phyloP scores from a whole-genome alignment of 495 filamentous ascomycete genomes.

The Aspergillus cristatus region DNA sequence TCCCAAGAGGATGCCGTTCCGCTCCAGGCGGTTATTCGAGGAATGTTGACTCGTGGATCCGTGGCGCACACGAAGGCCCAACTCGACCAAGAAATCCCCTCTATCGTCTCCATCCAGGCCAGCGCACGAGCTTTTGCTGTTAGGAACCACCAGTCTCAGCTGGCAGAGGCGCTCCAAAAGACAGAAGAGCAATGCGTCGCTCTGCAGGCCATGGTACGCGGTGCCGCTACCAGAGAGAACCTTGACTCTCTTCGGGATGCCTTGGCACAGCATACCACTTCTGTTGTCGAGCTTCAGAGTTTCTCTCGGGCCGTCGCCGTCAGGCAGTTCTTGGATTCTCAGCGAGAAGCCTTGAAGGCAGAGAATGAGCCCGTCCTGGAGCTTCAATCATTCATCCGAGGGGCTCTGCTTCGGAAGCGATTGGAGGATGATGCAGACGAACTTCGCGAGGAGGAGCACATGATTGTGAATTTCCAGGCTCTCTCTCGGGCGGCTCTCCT shows the following conservation, averaged over 20 bases:
- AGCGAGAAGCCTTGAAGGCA: slow-evolving; percentile 21
- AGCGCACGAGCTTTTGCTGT: slow-evolving; percentile 27
- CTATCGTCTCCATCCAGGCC: slow-evolving; percentile 41
- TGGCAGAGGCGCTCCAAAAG: slow-evolving; percentile 23
- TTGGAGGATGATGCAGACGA: slow-evolving; percentile 41
- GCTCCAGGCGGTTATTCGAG: slow-evolving; percentile 46
- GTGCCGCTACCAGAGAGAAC: slow-evolving; percentile 18
- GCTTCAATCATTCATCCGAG: slow-evolving; percentile 41
- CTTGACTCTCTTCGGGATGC: slow-evolving; percentile 17
- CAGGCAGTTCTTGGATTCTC: slow-evolving; percentile 26
- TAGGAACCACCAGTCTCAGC: slow-evolving; percentile 18
- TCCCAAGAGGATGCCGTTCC: slow-evolving; percentile 15
- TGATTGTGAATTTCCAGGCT: slow-evolving; percentile 61
- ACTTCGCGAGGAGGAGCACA: slow-evolving; percentile 47
- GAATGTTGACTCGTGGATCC: slow-evolving; percentile 35
- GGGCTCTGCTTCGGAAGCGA: slow-evolving; percentile 31
- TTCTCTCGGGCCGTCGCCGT: slow-evolving; percentile 20
- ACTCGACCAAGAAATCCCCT: slow-evolving; percentile 19
- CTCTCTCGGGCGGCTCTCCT: slow-evolving; percentile 65
- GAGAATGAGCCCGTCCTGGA: slow-evolving; percentile 28
- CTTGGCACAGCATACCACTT: slow-evolving; percentile 20
- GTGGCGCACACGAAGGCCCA: slow-evolving; percentile 23
- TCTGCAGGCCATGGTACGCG: slow-evolving; percentile 38
- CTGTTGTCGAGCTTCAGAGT: slow-evolving; percentile 26
- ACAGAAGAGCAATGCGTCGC: slow-evolving; percentile 14